Evolutionary conservation across 2,329 filamentous ascomycete species (phyloP), one percentile per base, ranked within the genome.

Genomic region (Trichothecium roseum): DNA sequence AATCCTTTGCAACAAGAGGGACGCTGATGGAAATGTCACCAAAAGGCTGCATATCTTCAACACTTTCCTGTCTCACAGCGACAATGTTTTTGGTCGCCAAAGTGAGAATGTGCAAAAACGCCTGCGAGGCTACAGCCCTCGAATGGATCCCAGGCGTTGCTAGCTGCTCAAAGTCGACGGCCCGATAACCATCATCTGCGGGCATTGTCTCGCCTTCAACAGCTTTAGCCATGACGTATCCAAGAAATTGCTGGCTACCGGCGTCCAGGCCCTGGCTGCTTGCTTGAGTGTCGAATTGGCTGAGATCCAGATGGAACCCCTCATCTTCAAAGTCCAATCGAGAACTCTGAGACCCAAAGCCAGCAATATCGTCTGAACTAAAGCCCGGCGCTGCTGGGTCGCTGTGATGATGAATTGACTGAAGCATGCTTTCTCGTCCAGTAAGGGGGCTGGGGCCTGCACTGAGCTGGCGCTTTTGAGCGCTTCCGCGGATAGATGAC

Each of bases 31-130:
- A 59, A 40, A 74, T 71, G 1, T 44, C 44, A 1, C 69, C 69
- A 45, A 70, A 73, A 3, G 64, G 56, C 34, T 54, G 36, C 7
- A 50, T 45, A 6, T 55, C 38, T 5, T 47, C 43, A 17, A 54
- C 50, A 18, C 55, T 55, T 3, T 68, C 60, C 56, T 94, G 86
- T 41, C 69, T 57, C 5, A 88, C 74, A 14, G 59, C 52, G 30
- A 89, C 59, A 37, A 72, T 54, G 2, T 69, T 69, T 56, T 78
- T 84, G 3, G 76, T 85, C 5, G 74, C 78, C 30, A 91, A 66
- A 9, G 71, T 67, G 12, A 93, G 68, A 3, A 84, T 67, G 52
- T 91, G 83, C 59, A 82, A 74, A 51, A 85, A 81, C 0, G 78
- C 84, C 53, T 87, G 82, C 3, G 82, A 78, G 8, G 81, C 83